phyloP scores from a whole-genome alignment of 2,329 filamentous ascomycete species.

The Drechslerella coelobrocha region DNA sequence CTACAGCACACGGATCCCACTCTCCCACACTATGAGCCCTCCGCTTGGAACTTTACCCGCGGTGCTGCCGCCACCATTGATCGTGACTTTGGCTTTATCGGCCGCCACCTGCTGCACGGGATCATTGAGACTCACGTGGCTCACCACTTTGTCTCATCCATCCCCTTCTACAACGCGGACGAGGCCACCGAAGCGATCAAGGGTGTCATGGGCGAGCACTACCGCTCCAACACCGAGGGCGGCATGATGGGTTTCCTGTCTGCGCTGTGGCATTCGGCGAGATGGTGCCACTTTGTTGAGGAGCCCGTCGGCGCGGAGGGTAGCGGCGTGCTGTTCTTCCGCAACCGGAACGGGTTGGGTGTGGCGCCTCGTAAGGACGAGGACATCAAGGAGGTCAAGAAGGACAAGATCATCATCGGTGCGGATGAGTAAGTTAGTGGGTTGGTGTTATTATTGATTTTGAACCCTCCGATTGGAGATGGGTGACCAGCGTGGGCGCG shows the following conservation, averaged over 20 bases:
- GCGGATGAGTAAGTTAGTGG: conserved; percentile 29
- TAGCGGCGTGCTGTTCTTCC: conserved; percentile 89
- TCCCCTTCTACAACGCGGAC: conserved; percentile 95
- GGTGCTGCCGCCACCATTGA: conserved; percentile 95
- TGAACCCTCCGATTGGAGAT: not conserved
- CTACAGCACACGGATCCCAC: conserved; percentile 95
- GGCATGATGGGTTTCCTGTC: conserved; percentile 83
- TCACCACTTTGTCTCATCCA: conserved; percentile 95
- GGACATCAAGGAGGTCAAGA: conserved; percentile 20
- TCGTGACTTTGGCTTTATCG: conserved; percentile 95
- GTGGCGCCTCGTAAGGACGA: conserved; percentile 59
- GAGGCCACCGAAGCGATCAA: conserved; percentile 94
- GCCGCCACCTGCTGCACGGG: conserved; percentile 86
- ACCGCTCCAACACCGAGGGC: conserved; percentile 79
- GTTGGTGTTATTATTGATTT: conserved; percentile 3
- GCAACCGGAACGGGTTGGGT: conserved; percentile 89
- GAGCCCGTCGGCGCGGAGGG: conserved; percentile 78
- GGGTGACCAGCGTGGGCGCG: no score
- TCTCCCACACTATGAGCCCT: conserved; percentile 86
- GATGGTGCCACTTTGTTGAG: conserved; percentile 98
- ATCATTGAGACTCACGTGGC: conserved; percentile 98
- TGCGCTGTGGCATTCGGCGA: conserved; percentile 78
- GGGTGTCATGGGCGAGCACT: conserved; percentile 92
- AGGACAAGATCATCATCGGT: conserved; percentile 47
- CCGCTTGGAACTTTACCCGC: conserved; percentile 90